Percentiles rank a stretch among this genome's conserved stretches.
Conservation (phyloP, 148 eudicot genomes). For the Camellia granthamiana region DNA sequence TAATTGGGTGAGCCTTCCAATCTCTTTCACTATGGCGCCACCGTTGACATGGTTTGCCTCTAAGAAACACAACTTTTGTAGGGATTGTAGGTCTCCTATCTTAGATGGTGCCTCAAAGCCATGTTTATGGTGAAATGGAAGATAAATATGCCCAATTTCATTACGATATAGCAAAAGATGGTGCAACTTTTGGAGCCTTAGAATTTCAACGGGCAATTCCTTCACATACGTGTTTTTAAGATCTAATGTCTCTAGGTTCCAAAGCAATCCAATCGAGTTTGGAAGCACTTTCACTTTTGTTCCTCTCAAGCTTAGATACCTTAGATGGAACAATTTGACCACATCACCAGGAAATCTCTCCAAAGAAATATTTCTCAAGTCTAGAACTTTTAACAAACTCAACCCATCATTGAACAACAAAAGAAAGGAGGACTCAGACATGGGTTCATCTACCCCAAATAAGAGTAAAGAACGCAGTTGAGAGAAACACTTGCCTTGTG, state of each 20-base stretch:
- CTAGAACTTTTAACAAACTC: slow-evolving; percentile 8
- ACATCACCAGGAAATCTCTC: slow-evolving; percentile 7
- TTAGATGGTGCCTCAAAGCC: slow-evolving; percentile 2
- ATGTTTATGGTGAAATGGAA: neutral
- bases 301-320: neutral
- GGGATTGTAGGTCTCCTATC: neutral
- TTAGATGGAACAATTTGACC: slow-evolving; percentile 1
- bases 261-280: neutral
- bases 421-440: too few species aligned
- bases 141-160: too few species aligned
- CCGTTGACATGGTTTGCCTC: neutral
- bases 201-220: slow-evolving; percentile 17
- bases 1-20: neutral
- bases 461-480: too few species aligned
- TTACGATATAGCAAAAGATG: neutral
- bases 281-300: slow-evolving; percentile 12
- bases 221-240: neutral
- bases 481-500: too few species aligned
- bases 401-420: neutral
- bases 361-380: neutral
- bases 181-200: neutral
- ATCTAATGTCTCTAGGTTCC: slow-evolving; percentile 14
- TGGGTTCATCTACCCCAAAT: too few species aligned
- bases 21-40: neutral
- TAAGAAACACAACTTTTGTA: neutral